These are phyloP conservation scores for Metschnikowia rubicola DNA, from an alignment of 805 yeast species.

Conservation along the genomic window DNA sequence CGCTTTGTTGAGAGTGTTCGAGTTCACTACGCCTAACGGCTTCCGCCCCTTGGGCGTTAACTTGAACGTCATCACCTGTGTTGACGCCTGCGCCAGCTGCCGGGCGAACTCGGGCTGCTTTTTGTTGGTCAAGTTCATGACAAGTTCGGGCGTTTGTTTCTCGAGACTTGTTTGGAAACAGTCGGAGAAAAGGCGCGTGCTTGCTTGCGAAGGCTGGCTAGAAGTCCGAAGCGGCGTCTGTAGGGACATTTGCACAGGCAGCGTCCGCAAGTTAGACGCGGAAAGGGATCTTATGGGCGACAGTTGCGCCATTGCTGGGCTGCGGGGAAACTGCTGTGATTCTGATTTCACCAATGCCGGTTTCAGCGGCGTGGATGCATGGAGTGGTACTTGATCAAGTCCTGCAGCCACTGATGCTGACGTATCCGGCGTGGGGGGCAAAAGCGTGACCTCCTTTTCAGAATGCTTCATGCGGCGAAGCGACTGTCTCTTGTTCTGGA, in stretches of 20 bases:
- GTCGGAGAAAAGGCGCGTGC: no score
- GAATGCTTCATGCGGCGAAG: constrained; percentile 47
- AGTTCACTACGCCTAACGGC: constrained; percentile 15
- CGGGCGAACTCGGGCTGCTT: constrained; percentile 20
- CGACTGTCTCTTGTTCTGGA: constrained; percentile 91
- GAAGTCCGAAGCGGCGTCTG: no score
- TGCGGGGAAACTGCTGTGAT: constrained; percentile 7
- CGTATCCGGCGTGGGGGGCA: constrained; percentile 39
- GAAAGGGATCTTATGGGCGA: constrained; percentile 15
- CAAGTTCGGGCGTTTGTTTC: constrained; percentile 6
- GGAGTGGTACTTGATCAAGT: not conserved
- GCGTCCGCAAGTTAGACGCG: constrained; percentile 9
- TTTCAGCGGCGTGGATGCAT: constrained; percentile 15
- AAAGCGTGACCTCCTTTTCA: constrained; percentile 40
- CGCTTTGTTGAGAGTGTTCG: constrained; percentile 7
- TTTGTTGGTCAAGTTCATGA: constrained; percentile 18
- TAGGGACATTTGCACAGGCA: not conserved
- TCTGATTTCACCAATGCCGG: constrained; percentile 13
- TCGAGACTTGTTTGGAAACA: no score
- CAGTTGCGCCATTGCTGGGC: constrained; percentile 16
- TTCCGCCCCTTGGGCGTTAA: constrained; percentile 16
- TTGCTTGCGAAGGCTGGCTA: no score
- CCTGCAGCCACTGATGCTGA: constrained; percentile 1
- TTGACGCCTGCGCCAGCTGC: constrained; percentile 13
- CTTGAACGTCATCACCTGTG: constrained; percentile 17